Percentiles rank a stretch among this genome's conserved stretches.
Evolutionary conservation across 768 basidiomycete species (phyloP).

Genomic region (Sarcomyxa edulis): DNA sequence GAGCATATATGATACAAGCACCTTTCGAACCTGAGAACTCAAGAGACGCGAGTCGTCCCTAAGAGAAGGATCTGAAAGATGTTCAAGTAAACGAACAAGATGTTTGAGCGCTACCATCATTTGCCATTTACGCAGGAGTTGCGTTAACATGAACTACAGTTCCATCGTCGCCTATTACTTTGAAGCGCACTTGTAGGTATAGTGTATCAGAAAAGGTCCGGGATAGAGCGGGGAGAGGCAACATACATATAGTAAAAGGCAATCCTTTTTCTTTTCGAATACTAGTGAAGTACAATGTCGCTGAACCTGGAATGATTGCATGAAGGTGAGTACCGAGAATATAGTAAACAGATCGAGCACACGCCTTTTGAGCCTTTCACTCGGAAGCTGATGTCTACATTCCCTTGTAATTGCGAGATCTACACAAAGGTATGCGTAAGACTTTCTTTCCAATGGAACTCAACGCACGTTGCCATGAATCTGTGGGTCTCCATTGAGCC

Average conservation of each 20-base stretch:
- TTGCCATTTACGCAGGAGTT: no score
- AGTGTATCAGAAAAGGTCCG: slow-evolving; percentile 1
- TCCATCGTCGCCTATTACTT: slow-evolving; percentile 61
- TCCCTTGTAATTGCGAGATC: slow-evolving; percentile 73
- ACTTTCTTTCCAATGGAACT: background rate
- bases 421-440: slow-evolving; percentile 17
- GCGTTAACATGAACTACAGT: slow-evolving; percentile 39
- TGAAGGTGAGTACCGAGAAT: background rate
- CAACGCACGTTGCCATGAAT: slow-evolving; percentile 60
- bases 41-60: no score
- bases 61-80: no score
- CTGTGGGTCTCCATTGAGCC: slow-evolving; percentile 71
- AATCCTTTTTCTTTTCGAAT: slow-evolving; percentile 71
- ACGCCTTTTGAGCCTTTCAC: slow-evolving; percentile 67
- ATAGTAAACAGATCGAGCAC: slow-evolving; percentile 9
- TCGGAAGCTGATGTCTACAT: slow-evolving; percentile 73
- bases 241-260: slow-evolving; percentile 64
- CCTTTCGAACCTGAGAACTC: no score
- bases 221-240: background rate
- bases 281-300: slow-evolving; percentile 81
- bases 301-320: slow-evolving; percentile 40
- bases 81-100: no score
- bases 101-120: no score
- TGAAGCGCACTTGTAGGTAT: slow-evolving; percentile 50
- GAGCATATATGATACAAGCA: no score